These are phyloP conservation scores for Allomyces macrogynus DNA, from an alignment of 192 early-diverging fungal species.

Conservation along the genomic window DNA sequence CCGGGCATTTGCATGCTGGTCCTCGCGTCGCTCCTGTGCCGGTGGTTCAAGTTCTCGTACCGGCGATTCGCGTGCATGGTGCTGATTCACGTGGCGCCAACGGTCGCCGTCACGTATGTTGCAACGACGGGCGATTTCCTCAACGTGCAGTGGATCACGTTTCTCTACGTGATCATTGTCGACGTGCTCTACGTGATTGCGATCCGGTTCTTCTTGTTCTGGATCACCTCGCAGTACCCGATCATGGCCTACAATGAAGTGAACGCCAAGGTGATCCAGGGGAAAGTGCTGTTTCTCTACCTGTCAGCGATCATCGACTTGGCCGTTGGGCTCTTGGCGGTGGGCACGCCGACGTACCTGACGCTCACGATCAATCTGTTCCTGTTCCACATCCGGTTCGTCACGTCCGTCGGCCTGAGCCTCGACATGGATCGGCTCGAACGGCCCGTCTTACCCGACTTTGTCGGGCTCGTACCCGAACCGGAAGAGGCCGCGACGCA, in stretches of 20 bases:
- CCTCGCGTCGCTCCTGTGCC: background rate
- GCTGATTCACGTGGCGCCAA: background rate
- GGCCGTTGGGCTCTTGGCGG: background rate
- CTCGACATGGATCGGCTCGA: background rate
- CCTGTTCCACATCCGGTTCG: background rate
- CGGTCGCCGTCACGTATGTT: background rate
- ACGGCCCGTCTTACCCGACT: background rate
- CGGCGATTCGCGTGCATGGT: background rate
- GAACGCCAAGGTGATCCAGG: background rate
- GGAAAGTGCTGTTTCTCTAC: background rate
- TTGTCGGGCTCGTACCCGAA: background rate
- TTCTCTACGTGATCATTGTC: background rate
- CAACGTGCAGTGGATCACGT: background rate
- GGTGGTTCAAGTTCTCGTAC: background rate
- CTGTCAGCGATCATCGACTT: background rate
- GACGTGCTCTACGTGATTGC: background rate
- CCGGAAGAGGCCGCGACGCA: background rate
- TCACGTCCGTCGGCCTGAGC: background rate
- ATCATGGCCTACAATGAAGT: constrained; percentile 1
- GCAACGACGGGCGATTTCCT: background rate
- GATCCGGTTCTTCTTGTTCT: background rate
- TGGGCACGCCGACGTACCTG: background rate
- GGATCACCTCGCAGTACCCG: constrained; percentile 1
- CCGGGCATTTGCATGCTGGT: background rate
- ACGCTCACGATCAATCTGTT: background rate